Conservation (phyloP, 805 yeast species). For the Pichia scutulata region DNA sequence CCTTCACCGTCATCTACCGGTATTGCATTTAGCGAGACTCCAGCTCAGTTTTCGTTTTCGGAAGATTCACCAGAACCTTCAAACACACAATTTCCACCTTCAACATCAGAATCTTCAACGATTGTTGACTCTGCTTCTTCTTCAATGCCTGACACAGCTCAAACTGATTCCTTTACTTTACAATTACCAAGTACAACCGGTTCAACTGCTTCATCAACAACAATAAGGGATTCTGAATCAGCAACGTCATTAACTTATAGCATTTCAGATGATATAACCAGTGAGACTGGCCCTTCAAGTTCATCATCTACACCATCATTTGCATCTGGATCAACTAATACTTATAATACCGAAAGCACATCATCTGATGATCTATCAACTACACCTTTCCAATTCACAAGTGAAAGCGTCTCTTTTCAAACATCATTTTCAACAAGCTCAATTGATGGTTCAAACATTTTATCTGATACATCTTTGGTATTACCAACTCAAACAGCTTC, state of each 20-base stretch:
- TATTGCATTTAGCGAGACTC: not conserved
- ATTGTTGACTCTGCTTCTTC: not conserved
- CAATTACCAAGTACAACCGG: not conserved
- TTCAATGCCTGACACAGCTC: not conserved
- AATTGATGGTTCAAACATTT: not conserved
- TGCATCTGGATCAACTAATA: not conserved
- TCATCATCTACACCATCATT: not conserved
- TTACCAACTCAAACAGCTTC: not conserved
- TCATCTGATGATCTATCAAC: not conserved
- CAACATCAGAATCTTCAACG: not conserved
- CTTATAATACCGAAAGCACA: too few relatives aligned
- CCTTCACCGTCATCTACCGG: not conserved
- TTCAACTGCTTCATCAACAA: not conserved
- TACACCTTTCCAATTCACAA: not conserved
- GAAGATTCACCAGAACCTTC: not conserved
- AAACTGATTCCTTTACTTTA: not conserved
- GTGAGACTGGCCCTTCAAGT: not conserved
- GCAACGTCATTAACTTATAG: not conserved
- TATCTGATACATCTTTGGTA: not conserved
- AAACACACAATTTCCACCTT: not conserved
- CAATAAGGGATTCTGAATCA: not conserved
- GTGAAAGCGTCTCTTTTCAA: not conserved
- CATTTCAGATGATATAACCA: not conserved
- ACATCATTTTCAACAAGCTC: not conserved
- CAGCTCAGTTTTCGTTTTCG: not conserved